phyloP scores from a whole-genome alignment of 2,329 filamentous ascomycete species.

The Xylaria sp. region DNA sequence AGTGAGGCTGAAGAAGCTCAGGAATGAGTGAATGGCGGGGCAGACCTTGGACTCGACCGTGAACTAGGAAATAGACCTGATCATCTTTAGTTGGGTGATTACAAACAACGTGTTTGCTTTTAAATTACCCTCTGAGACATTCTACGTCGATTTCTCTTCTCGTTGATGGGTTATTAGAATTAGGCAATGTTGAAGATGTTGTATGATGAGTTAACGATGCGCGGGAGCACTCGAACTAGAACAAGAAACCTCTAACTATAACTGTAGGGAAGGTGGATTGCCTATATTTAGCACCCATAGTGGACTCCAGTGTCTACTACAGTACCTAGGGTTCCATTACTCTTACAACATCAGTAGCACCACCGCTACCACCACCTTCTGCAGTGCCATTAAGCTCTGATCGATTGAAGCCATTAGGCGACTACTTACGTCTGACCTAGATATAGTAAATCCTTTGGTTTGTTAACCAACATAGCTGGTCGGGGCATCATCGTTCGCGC shows the following conservation, averaged over 20 bases:
- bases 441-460: too few species aligned
- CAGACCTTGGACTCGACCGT: conserved; percentile 77
- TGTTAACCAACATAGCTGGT: background rate
- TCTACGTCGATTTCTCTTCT: conserved; percentile 7
- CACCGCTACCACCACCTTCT: too few species aligned
- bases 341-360: too few species aligned
- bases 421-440: background rate
- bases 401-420: background rate
- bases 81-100: background rate
- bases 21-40: background rate
- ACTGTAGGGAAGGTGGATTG: too few species aligned
- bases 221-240: background rate
- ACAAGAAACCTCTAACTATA: background rate
- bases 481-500: conserved; percentile 1
- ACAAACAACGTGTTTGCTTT: background rate
- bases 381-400: background rate
- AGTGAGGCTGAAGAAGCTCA: background rate
- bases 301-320: too few species aligned
- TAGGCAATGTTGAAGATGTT: background rate
- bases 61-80: conserved; percentile 72
- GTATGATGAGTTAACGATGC: background rate
- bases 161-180: background rate
- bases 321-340: too few species aligned
- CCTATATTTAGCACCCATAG: too few species aligned
- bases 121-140: conserved; percentile 41